Conservation (phyloP, 257 asterid species). For the Mitragyna speciosa region DNA sequence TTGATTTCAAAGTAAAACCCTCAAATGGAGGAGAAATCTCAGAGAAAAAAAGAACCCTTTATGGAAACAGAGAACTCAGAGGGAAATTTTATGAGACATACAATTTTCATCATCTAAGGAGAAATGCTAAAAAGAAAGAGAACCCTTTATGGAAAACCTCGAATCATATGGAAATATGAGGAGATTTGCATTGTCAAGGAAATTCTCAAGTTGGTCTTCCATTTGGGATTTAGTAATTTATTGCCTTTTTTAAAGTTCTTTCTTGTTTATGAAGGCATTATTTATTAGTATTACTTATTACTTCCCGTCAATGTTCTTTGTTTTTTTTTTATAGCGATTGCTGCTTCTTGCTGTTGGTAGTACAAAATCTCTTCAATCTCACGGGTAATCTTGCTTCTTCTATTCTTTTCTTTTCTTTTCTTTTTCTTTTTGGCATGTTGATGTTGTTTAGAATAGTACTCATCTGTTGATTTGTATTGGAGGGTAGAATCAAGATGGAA, state of each 20-base stretch:
- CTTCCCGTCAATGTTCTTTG: background rate
- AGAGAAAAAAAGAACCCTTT: background rate
- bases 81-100: no score
- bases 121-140: no score
- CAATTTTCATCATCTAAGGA: no score
- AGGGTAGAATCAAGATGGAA: background rate
- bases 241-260: background rate
- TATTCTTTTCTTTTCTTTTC: no score
- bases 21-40: background rate
- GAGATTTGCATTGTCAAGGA: background rate
- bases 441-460: background rate
- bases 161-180: background rate
- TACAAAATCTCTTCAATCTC: background rate
- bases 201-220: background rate
- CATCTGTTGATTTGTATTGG: background rate
- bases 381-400: background rate
- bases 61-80: background rate
- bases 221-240: background rate
- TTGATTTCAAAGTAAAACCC: background rate
- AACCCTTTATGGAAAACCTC: no score
- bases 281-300: background rate
- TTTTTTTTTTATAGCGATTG: background rate
- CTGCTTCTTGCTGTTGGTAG: background rate
- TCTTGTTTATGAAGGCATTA: background rate
- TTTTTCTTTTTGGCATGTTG: background rate